Conservation (phyloP, 495 filamentous ascomycete genomes). For the Pseudomonodictys pantanalensis region DNA sequence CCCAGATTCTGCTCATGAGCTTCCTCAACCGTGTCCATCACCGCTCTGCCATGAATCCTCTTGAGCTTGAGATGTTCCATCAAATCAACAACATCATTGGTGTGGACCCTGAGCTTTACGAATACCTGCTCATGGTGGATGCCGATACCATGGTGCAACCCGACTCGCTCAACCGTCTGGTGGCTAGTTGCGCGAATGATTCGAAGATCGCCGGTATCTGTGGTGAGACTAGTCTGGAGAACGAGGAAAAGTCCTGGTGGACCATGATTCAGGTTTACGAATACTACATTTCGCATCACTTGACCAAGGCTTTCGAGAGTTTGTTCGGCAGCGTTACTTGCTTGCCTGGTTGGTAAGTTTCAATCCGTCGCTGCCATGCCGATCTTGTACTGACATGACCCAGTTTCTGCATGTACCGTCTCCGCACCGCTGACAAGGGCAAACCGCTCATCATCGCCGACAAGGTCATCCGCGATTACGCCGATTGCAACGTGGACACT, state of each 20-base stretch:
- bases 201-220: constrained; percentile 96
- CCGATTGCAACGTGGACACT: constrained; percentile 83
- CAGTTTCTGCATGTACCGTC: constrained; percentile 98
- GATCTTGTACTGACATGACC: constrained; percentile 36
- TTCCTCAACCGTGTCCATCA: constrained; percentile 98
- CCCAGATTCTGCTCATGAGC: constrained; percentile 77
- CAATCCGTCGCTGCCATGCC: neutral
- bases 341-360: constrained; percentile 92
- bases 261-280: constrained; percentile 99
- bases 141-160: constrained; percentile 94
- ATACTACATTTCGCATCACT: constrained; percentile 94
- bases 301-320: constrained; percentile 92
- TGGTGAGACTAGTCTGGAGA: constrained; percentile 93
- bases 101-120: constrained; percentile 94
- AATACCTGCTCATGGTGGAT: constrained; percentile 96
- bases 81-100: constrained; percentile 99
- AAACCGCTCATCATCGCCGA: constrained; percentile 89
- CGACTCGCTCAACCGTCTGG: constrained; percentile 87
- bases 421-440: constrained; percentile 87
- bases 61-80: constrained; percentile 97
- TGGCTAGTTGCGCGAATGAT: constrained; percentile 90
- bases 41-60: constrained; percentile 85
- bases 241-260: constrained; percentile 92
- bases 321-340: constrained; percentile 95
- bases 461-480: constrained; percentile 81